These are phyloP conservation scores for Eucalyptus curtisii DNA, from an alignment of 345 rosid genomes.

Conservation along the genomic window DNA sequence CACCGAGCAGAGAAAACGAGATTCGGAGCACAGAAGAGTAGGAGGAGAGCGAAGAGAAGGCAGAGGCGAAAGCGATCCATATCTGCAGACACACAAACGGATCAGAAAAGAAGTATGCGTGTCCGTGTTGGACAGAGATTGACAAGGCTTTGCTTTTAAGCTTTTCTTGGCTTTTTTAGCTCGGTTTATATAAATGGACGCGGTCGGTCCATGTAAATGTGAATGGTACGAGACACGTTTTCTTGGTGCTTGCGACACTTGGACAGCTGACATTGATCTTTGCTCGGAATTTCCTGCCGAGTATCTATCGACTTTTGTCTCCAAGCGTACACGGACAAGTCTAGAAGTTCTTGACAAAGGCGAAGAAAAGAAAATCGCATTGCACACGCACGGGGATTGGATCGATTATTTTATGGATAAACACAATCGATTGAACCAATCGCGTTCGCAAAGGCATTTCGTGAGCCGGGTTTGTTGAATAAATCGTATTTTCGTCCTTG, in stretches of 20 bases:
- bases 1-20: not conserved
- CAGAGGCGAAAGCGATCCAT: not conserved
- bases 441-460: not conserved
- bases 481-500: not conserved
- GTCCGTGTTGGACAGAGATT: not conserved
- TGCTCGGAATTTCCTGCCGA: not conserved
- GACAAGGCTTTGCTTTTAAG: not conserved
- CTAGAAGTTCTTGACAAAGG: not conserved
- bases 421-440: not conserved
- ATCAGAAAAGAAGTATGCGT: not conserved
- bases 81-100: not conserved
- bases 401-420: not conserved
- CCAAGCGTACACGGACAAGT: not conserved
- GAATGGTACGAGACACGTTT: not conserved
- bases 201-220: not conserved
- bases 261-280: not conserved
- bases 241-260: not conserved
- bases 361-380: not conserved
- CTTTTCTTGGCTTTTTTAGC: not conserved
- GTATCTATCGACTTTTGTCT: not conserved
- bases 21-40: not conserved
- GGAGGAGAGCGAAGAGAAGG: not conserved
- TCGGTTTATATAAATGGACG: not conserved
- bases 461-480: not conserved
- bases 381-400: not conserved